phyloP scores from a whole-genome alignment of 345 rosid genomes.

The Eucalyptus microcorys region DNA sequence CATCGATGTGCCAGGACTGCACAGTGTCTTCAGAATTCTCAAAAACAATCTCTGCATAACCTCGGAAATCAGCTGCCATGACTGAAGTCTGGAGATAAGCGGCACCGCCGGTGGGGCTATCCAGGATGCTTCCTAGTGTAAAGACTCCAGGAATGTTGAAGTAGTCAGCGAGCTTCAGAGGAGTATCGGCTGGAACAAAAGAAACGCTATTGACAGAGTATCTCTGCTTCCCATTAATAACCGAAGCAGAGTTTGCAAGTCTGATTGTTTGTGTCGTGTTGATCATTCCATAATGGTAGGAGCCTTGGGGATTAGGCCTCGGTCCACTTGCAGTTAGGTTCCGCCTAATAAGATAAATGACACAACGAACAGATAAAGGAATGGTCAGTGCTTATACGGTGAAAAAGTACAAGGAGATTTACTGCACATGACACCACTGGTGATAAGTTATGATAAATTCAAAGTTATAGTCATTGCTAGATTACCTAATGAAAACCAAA shows the following conservation, averaged over 20 bases:
- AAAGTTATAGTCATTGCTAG: not conserved
- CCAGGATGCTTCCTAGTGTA: constrained; percentile 56
- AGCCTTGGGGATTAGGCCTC: constrained; percentile 84
- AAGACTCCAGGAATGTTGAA: constrained; percentile 76
- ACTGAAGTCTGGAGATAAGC: constrained; percentile 78
- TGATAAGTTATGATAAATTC: not conserved
- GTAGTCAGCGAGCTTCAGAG: constrained; percentile 74
- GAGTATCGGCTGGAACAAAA: constrained; percentile 66
- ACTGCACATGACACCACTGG: not conserved
- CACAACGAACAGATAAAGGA: not conserved
- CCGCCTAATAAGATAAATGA: constrained; percentile 21
- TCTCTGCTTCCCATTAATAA: constrained; percentile 68
- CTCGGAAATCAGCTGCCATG: constrained; percentile 58
- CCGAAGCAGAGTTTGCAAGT: constrained; percentile 58
- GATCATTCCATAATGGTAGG: constrained; percentile 87
- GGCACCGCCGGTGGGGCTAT: constrained; percentile 45
- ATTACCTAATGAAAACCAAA: not conserved
- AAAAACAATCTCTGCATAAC: constrained; percentile 61
- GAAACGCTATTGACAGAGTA: constrained; percentile 81
- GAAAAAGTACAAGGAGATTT: not conserved
- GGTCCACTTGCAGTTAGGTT: constrained; percentile 81
- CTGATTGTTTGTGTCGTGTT: constrained; percentile 45
- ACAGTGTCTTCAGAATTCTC: constrained; percentile 60
- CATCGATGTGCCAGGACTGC: constrained; percentile 90
- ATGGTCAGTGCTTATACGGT: not conserved